phyloP scores from a whole-genome alignment of 805 yeast genomes.

The Millerago galiae region DNA sequence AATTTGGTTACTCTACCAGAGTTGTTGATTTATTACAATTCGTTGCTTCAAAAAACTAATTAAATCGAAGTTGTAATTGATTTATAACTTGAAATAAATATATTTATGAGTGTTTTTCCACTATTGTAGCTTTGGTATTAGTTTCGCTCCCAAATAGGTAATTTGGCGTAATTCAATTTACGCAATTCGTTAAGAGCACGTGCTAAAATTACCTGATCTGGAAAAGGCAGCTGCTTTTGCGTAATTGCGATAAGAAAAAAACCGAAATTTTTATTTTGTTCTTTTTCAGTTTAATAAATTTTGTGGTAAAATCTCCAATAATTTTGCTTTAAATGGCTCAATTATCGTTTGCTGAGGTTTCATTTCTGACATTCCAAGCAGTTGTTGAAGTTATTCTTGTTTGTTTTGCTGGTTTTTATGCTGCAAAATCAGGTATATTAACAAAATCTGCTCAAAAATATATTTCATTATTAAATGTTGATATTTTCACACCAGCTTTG shows the following conservation, averaged over 20 bases:
- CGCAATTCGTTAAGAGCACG: no score
- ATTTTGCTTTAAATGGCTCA: slow-evolving; percentile 3
- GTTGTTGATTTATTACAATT: slow-evolving; percentile 65
- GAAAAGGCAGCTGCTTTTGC: no score
- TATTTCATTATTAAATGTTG: slow-evolving; percentile 75
- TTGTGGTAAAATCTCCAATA: neutral
- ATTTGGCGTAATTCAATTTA: no score
- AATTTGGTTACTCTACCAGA: slow-evolving; percentile 72
- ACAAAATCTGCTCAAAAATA: slow-evolving; percentile 70
- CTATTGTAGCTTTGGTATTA: neutral
- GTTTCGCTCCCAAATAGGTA: neutral
- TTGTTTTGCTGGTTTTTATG: slow-evolving; percentile 79
- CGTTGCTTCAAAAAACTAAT: slow-evolving; percentile 35
- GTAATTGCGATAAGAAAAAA: no score
- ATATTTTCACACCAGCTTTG: slow-evolving; percentile 90
- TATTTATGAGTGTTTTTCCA: neutral
- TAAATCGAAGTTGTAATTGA: slow-evolving; percentile 1
- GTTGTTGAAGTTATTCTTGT: slow-evolving; percentile 85
- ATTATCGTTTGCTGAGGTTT: slow-evolving; percentile 23
- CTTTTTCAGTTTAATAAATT: no score
- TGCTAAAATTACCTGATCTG: no score
- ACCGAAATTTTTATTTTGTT: no score
- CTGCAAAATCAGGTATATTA: slow-evolving; percentile 68
- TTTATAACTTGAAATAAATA: neutral
- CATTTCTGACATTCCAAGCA: slow-evolving; percentile 80